Evolutionary conservation across 768 basidiomycete genomes (phyloP).

Genomic region (Amyloporia xantha): DNA sequence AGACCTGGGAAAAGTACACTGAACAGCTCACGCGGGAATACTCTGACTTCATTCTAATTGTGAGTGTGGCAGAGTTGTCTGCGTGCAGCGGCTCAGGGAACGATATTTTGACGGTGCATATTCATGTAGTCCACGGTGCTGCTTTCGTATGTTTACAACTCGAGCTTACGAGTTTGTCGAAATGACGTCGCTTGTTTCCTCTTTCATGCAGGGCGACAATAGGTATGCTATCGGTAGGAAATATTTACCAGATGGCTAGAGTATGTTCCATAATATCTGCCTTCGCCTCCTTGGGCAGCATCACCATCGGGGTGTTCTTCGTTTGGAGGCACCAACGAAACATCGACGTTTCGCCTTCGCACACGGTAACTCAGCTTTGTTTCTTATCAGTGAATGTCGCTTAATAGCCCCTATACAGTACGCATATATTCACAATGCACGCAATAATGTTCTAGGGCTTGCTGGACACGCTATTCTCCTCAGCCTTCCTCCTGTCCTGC

Average conservation of each 20-base stretch:
- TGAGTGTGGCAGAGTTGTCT: constrained; percentile 22
- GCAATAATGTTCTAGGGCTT: constrained; percentile 37
- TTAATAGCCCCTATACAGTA: constrained; percentile 27
- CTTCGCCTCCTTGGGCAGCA: constrained; percentile 46
- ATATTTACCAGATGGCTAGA: constrained; percentile 26
- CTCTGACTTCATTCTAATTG: constrained; percentile 49
- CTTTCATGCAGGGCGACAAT: constrained; percentile 48
- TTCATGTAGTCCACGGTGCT: constrained; percentile 41
- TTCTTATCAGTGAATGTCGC: neutral
- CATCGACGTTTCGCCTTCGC: constrained; percentile 35
- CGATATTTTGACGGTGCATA: neutral
- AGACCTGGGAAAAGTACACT: constrained; percentile 44
- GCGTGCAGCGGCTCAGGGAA: neutral
- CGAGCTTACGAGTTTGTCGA: too few species aligned
- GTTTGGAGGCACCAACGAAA: constrained; percentile 51
- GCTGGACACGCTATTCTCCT: constrained; percentile 45
- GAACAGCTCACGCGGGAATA: constrained; percentile 47
- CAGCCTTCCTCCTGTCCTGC: constrained; percentile 46
- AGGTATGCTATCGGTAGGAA: constrained; percentile 39
- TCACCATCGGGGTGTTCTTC: constrained; percentile 49
- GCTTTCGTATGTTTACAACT: constrained; percentile 37
- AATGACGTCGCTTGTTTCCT: too few species aligned
- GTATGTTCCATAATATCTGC: constrained; percentile 38
- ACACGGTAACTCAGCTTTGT: neutral
- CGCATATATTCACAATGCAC: constrained; percentile 48